phyloP scores from a whole-genome alignment of 106 monocot species.

The Posidonia australis region DNA sequence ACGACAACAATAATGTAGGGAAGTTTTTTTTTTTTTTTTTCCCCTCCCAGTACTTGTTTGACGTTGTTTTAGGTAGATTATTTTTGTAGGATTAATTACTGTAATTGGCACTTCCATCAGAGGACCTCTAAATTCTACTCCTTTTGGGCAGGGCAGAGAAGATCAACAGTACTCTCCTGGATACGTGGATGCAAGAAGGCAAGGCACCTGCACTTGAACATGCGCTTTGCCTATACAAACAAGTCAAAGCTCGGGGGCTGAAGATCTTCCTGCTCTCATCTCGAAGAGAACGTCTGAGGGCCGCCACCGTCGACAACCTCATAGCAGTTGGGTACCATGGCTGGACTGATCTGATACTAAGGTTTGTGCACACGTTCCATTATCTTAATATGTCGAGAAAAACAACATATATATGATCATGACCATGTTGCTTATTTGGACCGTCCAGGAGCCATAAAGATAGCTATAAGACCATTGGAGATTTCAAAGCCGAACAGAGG shows the following conservation, averaged over 20 bases:
- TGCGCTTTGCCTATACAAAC: conserved; percentile 14
- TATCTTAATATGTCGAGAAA: no score
- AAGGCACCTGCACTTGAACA: conserved; percentile 26
- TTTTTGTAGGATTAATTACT: no score
- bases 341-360: conserved; percentile 37
- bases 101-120: not conserved
- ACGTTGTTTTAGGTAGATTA: no score
- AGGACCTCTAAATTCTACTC: not conserved
- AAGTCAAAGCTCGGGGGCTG: conserved; percentile 24
- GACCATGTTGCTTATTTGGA: not conserved
- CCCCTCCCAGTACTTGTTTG: no score
- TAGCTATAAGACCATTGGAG: not conserved
- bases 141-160: conserved; percentile 8
- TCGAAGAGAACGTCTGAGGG: conserved; percentile 30
- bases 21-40: no score
- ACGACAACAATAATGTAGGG: no score
- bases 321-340: conserved; percentile 39
- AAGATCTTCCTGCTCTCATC: conserved; percentile 40
- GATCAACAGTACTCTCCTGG: conserved; percentile 13
- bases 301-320: conserved; percentile 37
- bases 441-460: not conserved
- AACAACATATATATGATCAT: not conserved
- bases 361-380: no score
- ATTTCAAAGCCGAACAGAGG: not conserved
- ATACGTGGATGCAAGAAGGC: conserved; percentile 24